These are phyloP conservation scores for Rubia balearica DNA, from an alignment of 305 asterid genomes.

Conservation along the genomic window DNA sequence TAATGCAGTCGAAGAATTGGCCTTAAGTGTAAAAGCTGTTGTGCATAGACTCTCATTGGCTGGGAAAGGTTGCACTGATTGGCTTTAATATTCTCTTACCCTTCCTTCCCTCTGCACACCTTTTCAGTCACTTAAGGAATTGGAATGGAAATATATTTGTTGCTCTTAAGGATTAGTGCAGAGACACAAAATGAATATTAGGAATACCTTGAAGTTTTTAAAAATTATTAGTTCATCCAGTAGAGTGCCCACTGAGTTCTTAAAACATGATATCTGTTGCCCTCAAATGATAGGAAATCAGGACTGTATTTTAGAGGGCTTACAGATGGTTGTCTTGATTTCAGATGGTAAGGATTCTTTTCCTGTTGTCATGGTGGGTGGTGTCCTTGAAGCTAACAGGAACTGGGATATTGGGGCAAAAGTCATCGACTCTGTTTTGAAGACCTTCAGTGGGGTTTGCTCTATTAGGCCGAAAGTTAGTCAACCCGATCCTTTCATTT, in stretches of 20 bases:
- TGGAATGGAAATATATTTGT: background rate
- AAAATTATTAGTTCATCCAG: background rate
- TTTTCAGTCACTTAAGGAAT: background rate
- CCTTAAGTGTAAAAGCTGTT: conserved; percentile 74
- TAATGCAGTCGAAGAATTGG: conserved; percentile 76
- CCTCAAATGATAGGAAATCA: background rate
- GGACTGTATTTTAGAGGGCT: background rate
- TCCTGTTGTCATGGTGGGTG: conserved; percentile 93
- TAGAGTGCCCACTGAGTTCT: background rate
- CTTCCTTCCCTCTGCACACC: background rate
- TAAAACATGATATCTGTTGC: background rate
- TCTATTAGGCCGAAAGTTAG: conserved; percentile 82
- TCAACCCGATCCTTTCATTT: conserved; percentile 14
- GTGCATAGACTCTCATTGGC: conserved; percentile 69
- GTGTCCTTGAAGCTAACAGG: conserved; percentile 80
- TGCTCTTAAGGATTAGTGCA: conserved; percentile 5
- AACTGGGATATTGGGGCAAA: conserved; percentile 78
- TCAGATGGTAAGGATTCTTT: conserved; percentile 72
- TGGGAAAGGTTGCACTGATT: conserved; percentile 56
- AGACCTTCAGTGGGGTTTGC: conserved; percentile 67
- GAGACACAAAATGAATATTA: background rate
- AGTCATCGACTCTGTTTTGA: conserved; percentile 52
- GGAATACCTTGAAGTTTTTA: background rate
- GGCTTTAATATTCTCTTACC: background rate
- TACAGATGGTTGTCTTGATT: conserved; percentile 12